Evolutionary conservation across 768 basidiomycete species (phyloP).

Genomic region (Asterophora parasitica): DNA sequence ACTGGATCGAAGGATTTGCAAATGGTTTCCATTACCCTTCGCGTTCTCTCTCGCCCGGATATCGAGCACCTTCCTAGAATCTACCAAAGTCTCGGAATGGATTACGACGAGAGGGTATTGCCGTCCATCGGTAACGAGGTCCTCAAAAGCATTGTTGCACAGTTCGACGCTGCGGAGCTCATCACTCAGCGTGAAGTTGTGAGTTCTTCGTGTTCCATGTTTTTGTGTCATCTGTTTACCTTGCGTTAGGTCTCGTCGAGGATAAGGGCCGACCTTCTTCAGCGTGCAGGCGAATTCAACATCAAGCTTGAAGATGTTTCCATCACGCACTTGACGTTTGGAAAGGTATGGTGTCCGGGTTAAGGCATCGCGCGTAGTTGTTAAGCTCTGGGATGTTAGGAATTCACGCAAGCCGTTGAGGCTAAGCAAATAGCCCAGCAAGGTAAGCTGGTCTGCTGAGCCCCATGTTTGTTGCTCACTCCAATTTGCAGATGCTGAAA

Average conservation of each 20-base stretch:
- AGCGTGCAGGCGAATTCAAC: conserved; percentile 94
- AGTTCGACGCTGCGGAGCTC: conserved; percentile 94
- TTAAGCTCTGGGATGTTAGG: conserved; percentile 36
- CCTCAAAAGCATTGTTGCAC: conserved; percentile 95
- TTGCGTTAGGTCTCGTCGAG: conserved; percentile 71
- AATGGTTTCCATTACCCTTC: conserved; percentile 96
- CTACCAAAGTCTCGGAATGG: conserved; percentile 90
- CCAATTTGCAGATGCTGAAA: conserved; percentile 75
- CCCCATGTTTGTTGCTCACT: conserved; percentile 2
- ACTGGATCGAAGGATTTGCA: conserved; percentile 98
- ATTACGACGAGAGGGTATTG: conserved; percentile 97
- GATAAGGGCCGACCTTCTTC: conserved; percentile 87
- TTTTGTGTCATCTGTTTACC: background rate
- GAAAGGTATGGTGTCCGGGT: conserved; percentile 50
- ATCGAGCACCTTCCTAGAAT: conserved; percentile 83
- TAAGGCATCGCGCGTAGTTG: background rate
- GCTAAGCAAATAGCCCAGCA: conserved; percentile 99
- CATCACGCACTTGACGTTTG: conserved; percentile 87
- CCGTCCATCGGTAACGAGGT: conserved; percentile 99
- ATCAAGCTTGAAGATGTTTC: conserved; percentile 96
- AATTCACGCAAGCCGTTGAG: conserved; percentile 98
- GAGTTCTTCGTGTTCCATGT: conserved; percentile 24
- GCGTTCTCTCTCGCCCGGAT: conserved; percentile 93
- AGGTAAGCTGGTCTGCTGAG: conserved; percentile 42
- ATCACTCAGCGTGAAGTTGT: conserved; percentile 98